Base-by-base conservation (phyloP, 345 rosid species). In the Syzygium aromaticum region DNA sequence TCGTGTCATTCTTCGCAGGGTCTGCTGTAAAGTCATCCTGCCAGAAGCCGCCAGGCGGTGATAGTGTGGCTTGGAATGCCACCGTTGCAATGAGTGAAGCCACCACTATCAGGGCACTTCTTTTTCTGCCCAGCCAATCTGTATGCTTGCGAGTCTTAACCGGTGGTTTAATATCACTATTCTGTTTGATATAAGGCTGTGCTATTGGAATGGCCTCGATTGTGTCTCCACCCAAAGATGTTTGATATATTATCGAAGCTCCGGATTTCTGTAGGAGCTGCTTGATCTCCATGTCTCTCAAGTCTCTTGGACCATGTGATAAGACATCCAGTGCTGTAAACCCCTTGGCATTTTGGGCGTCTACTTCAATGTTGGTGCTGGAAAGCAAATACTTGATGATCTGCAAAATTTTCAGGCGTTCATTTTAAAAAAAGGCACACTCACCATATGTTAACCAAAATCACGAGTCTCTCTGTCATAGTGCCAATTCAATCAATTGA, bases 91-190 rank as follows among this genome's bases (percentile, higher is more conserved):
- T 89, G 51, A 92, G 87, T 12, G 92, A 89, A 51, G 93, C 89
- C 33, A 86, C 94, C 84, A 88, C 90, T 88, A 90, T 91, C 23
- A 91, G 84, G 54, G 92, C 88, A 46, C 89, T 88, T 53, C 89
- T 84, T 25, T 86, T 88, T 56, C 89, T 86, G 19, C 88, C 85
- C 28, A 89, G 63, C 89, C 88, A 85, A 22, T 88, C 84, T 2
- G 51, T 86, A 57, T 88, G 89, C 86, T 86, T 87, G 84, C 61
- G 88, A 51, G 82, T 86, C 51, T 14, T 59, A 22, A 33, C 63
- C 11, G 85, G 67, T 30, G 19, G 77, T 80, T 43, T 86, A 7
- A 25, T 21, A 56, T 40, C 33, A 22, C 61, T 64, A 15, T 54
- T 73, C 53, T 57, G 53, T 13, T 14, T 5, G n/a, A 77, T 38